Evolutionary conservation across 2,329 filamentous ascomycete genomes (phyloP).

Genomic region (Aaosphaeria arxii): DNA sequence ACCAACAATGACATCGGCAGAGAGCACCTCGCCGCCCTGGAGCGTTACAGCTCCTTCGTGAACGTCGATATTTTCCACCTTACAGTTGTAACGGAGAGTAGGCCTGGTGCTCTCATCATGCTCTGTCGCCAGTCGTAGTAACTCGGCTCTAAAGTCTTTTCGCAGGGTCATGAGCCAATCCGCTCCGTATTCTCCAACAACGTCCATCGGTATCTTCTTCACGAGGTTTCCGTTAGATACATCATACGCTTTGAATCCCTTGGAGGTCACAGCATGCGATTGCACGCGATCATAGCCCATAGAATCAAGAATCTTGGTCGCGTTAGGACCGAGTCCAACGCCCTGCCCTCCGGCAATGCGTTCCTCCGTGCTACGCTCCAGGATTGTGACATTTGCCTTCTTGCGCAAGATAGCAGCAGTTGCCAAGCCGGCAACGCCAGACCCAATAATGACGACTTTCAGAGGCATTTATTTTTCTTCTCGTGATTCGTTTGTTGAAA

Average conservation of each 20-base stretch:
- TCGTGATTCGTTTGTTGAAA: not conserved
- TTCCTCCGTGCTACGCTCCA: slow-evolving; percentile 5
- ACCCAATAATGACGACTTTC: slow-evolving; percentile 6
- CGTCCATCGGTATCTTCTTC: slow-evolving; percentile 1
- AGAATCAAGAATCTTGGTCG: slow-evolving; percentile 6
- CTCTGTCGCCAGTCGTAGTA: slow-evolving; percentile 6
- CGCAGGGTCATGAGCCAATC: slow-evolving; percentile 3
- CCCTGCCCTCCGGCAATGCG: slow-evolving; percentile 4
- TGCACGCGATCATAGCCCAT: slow-evolving; percentile 2
- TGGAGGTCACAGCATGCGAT: slow-evolving; percentile 2
- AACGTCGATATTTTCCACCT: slow-evolving; percentile 2
- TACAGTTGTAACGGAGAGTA: not conserved
- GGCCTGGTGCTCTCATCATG: not conserved
- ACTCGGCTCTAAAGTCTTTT: slow-evolving; percentile 4
- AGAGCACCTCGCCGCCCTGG: slow-evolving; percentile 1
- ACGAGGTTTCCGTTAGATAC: slow-evolving; percentile 1
- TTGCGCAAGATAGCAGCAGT: slow-evolving; percentile 6
- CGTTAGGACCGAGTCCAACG: slow-evolving; percentile 6
- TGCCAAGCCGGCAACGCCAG: slow-evolving; percentile 5
- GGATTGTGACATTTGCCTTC: slow-evolving; percentile 6
- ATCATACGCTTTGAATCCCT: slow-evolving; percentile 2
- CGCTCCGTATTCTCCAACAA: slow-evolving; percentile 5
- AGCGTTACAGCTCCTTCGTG: slow-evolving; percentile 2
- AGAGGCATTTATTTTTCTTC: slow-evolving; percentile 2
- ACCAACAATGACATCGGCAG: slow-evolving; percentile 1